phyloP scores from a whole-genome alignment of 768 basidiomycete genomes.

The Panellus pusillus region DNA sequence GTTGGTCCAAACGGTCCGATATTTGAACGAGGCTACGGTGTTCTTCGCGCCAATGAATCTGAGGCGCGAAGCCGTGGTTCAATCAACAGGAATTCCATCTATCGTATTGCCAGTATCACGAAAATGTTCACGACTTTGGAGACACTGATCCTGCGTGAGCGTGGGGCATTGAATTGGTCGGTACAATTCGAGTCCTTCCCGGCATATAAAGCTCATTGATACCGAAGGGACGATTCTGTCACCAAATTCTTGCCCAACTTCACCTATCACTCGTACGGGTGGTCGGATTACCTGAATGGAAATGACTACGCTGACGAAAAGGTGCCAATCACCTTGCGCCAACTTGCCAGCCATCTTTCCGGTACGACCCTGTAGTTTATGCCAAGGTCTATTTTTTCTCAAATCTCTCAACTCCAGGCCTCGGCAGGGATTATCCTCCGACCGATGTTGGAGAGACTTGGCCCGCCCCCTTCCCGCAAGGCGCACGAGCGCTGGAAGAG shows the following conservation, averaged over 20 bases:
- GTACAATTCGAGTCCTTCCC: constrained; percentile 1
- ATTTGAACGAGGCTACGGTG: constrained; percentile 47
- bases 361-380: constrained; percentile 1
- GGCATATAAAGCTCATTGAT: neutral
- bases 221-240: constrained; percentile 50
- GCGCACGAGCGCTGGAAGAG: constrained; percentile 16
- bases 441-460: constrained; percentile 33
- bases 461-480: constrained; percentile 36
- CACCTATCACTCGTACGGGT: constrained; percentile 33
- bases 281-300: constrained; percentile 32
- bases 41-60: constrained; percentile 44
- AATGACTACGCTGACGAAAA: constrained; percentile 5
- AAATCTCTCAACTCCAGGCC: constrained; percentile 22
- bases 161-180: constrained; percentile 40
- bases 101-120: constrained; percentile 51
- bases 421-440: constrained; percentile 39
- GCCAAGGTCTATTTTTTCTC: neutral
- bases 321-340: constrained; percentile 38
- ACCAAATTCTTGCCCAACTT: constrained; percentile 43
- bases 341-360: constrained; percentile 42
- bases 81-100: constrained; percentile 45
- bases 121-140: constrained; percentile 53
- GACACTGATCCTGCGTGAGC: constrained; percentile 48
- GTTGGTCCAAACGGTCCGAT: constrained; percentile 45
- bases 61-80: constrained; percentile 18